Conservation (phyloP, 345 rosid species). For the Noccaea bulbosa region DNA sequence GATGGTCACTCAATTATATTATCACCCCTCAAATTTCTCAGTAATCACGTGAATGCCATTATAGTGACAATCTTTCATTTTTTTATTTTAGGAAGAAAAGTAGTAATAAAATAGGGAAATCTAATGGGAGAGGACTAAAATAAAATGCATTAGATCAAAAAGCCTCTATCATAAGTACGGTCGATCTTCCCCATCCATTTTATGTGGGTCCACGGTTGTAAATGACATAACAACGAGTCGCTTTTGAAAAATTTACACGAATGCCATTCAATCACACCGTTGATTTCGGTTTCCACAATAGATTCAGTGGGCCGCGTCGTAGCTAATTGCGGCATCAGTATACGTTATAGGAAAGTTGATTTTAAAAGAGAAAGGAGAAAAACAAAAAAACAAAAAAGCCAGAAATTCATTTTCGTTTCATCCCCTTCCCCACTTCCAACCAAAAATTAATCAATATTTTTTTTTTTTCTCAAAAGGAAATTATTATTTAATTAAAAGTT, state of each 20-base stretch:
- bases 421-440: constrained; percentile 50
- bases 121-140: constrained; percentile 5
- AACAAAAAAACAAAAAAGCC: background rate
- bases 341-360: constrained; percentile 40
- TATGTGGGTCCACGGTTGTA: background rate
- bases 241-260: background rate
- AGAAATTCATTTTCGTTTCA: constrained; percentile 37
- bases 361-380: constrained; percentile 19
- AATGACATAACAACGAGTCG: constrained; percentile 2
- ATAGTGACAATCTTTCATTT: constrained; percentile 10
- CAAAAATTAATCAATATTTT: constrained; percentile 9
- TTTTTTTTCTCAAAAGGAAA: background rate
- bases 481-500: background rate
- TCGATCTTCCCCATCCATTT: constrained; percentile 34
- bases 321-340: background rate
- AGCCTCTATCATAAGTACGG: constrained; percentile 44
- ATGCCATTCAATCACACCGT: constrained; percentile 33
- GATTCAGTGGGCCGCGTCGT: background rate
- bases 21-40: constrained; percentile 20
- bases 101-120: constrained; percentile 7
- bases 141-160: constrained; percentile 31
- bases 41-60: constrained; percentile 39
- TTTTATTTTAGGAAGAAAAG: background rate
- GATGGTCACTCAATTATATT: constrained; percentile 23
- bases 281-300: constrained; percentile 20